phyloP scores from a whole-genome alignment of 768 basidiomycete species.

The Lactifluus volemus region DNA sequence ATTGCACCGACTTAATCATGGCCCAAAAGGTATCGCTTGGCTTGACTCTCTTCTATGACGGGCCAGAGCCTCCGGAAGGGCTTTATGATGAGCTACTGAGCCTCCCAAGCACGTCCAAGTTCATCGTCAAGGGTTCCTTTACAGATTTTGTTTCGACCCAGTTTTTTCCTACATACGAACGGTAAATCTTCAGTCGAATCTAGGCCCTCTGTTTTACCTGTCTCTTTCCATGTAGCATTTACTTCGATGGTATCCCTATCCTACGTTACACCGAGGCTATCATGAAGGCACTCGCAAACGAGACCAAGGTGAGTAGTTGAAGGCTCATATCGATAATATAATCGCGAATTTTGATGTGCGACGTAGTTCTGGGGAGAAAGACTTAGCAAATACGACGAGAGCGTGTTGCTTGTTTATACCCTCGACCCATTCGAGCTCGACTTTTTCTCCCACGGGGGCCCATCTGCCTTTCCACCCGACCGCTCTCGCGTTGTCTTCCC shows the following conservation, averaged over 20 bases:
- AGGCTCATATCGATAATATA: too few relatives aligned
- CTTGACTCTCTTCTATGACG: slow-evolving; percentile 43
- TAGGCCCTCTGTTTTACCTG: background rate
- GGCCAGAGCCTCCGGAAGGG: slow-evolving; percentile 34
- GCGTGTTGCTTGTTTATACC: slow-evolving; percentile 35
- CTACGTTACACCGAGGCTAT: background rate
- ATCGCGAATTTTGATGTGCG: background rate
- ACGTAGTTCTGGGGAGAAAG: slow-evolving; percentile 39
- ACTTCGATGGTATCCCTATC: background rate
- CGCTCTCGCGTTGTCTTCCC: slow-evolving; percentile 12
- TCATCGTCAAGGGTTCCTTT: slow-evolving; percentile 30
- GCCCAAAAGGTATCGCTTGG: background rate
- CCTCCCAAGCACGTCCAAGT: slow-evolving; percentile 29
- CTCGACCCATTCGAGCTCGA: slow-evolving; percentile 9
- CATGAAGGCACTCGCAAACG: slow-evolving; percentile 3
- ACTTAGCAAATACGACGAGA: slow-evolving; percentile 28
- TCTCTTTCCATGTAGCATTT: slow-evolving; percentile 12
- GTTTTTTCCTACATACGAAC: slow-evolving; percentile 23
- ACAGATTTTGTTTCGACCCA: slow-evolving; percentile 29
- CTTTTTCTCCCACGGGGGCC: slow-evolving; percentile 10
- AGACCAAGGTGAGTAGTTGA: background rate
- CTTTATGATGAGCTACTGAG: slow-evolving; percentile 40
- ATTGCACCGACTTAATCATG: slow-evolving; percentile 21
- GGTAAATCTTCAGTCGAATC: background rate
- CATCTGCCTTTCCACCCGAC: slow-evolving; percentile 18